These are phyloP conservation scores for Schwanniomyces pseudopolymorphus DNA, from an alignment of 805 yeast species.

Conservation along the genomic window DNA sequence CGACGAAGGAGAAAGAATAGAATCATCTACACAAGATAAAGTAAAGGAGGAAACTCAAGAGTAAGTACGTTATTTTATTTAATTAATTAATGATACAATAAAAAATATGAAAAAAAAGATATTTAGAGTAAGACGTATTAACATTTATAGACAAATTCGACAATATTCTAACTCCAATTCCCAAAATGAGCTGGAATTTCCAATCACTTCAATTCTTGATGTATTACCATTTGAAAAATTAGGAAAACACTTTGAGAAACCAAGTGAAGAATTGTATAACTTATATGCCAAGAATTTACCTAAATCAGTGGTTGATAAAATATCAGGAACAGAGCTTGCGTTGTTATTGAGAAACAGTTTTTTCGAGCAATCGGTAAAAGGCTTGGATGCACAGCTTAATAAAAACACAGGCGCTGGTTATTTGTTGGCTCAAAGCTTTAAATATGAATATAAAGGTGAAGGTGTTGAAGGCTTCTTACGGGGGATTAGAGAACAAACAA, in stretches of 20 bases:
- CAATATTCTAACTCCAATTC: not conserved
- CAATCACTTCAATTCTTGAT: conserved; percentile 32
- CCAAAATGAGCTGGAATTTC: conserved; percentile 12
- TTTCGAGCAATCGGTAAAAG: conserved; percentile 42
- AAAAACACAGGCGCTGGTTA: conserved; percentile 45
- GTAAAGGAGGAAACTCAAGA: conserved; percentile 14
- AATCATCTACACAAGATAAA: not conserved
- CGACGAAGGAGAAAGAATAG: conserved; percentile 7
- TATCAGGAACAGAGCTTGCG: conserved; percentile 36
- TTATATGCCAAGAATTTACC: conserved; percentile 44
- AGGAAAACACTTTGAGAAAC: conserved; percentile 28
- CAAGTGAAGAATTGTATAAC: conserved; percentile 32
- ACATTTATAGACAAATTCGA: not conserved
- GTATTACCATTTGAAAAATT: conserved; percentile 31
- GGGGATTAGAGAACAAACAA: conserved; percentile 36
- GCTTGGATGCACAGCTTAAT: conserved; percentile 42
- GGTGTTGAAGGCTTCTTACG: conserved; percentile 51
- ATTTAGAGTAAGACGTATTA: conserved; percentile 2
- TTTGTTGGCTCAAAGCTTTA: conserved; percentile 48
- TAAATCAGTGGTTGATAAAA: conserved; percentile 28
- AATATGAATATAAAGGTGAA: conserved; percentile 53
- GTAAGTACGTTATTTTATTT: conserved; percentile 13
- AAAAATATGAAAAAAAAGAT: conserved; percentile 2
- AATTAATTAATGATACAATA: conserved; percentile 3
- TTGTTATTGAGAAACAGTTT: conserved; percentile 49